These are phyloP conservation scores for Secale cereale DNA, from an alignment of 176 grass and related monocot species.

Conservation along the genomic window DNA sequence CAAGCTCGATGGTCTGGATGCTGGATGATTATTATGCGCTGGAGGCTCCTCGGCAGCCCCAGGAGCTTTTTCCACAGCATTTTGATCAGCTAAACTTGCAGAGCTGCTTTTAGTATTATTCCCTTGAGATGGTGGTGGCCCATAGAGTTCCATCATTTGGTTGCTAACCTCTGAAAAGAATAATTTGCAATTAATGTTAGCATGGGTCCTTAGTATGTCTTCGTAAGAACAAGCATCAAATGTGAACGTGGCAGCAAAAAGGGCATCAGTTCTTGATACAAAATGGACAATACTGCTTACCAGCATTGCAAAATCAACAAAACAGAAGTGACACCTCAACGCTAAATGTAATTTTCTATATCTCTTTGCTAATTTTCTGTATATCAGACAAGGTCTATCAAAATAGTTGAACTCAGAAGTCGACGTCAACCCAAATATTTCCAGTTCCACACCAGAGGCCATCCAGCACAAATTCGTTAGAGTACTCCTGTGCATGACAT, in stretches of 20 bases:
- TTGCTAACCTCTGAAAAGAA: slow-evolving; percentile 87
- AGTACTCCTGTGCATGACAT: not conserved
- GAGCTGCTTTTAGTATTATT: slow-evolving; percentile 62
- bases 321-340: not conserved
- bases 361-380: not conserved
- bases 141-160: slow-evolving; percentile 91
- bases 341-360: not conserved
- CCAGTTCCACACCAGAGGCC: not conserved
- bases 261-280: not conserved
- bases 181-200: not conserved
- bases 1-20: slow-evolving; percentile 19
- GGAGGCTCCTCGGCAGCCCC: slow-evolving; percentile 38
- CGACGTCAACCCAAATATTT: not conserved
- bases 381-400: not conserved
- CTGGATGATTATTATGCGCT: slow-evolving; percentile 26
- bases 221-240: not conserved
- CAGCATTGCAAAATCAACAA: not conserved
- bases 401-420: not conserved
- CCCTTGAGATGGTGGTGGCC: slow-evolving; percentile 41
- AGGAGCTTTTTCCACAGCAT: slow-evolving; percentile 27
- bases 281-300: not conserved
- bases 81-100: slow-evolving; percentile 39
- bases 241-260: not conserved
- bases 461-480: not conserved
- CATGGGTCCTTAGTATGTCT: not conserved